Conservation (phyloP, 106 monocot genomes). For the Xerophyta viscosa region DNA sequence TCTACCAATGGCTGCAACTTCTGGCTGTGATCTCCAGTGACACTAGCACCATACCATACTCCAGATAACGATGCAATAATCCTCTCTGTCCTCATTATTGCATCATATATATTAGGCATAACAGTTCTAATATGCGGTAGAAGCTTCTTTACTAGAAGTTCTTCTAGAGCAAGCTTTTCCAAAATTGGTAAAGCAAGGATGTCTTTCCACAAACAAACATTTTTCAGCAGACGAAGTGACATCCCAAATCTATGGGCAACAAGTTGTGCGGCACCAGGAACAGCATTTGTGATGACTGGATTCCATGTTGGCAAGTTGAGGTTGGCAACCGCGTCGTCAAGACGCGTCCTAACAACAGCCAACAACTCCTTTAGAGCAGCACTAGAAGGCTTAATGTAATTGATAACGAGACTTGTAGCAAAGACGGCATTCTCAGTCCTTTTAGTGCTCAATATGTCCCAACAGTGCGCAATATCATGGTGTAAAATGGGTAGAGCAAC, state of each 20-base stretch:
- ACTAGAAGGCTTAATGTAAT: constrained; percentile 62
- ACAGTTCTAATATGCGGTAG: constrained; percentile 67
- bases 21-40: constrained; percentile 30
- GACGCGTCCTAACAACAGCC: constrained; percentile 36
- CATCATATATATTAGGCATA: constrained; percentile 74
- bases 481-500: constrained; percentile 86
- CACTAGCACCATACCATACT: constrained; percentile 57
- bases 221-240: constrained; percentile 65
- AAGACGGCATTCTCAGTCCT: constrained; percentile 72
- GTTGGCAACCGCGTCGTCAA: constrained; percentile 40
- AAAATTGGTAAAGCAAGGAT: constrained; percentile 48
- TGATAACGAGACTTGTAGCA: constrained; percentile 58
- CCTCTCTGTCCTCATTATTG: constrained; percentile 69
- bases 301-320: constrained; percentile 68
- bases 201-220: constrained; percentile 89
- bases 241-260: constrained; percentile 76
- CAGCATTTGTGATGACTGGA: constrained; percentile 36
- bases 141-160: constrained; percentile 64
- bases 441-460: constrained; percentile 78
- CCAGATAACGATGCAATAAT: constrained; percentile 68
- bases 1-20: constrained; percentile 75
- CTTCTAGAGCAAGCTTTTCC: constrained; percentile 77
- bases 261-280: constrained; percentile 72
- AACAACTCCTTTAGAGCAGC: constrained; percentile 53
- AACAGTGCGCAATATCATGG: constrained; percentile 75